Evolutionary conservation across 306 rosid genomes (phyloP).

Genomic region (Heteromeles arbutifolia): DNA sequence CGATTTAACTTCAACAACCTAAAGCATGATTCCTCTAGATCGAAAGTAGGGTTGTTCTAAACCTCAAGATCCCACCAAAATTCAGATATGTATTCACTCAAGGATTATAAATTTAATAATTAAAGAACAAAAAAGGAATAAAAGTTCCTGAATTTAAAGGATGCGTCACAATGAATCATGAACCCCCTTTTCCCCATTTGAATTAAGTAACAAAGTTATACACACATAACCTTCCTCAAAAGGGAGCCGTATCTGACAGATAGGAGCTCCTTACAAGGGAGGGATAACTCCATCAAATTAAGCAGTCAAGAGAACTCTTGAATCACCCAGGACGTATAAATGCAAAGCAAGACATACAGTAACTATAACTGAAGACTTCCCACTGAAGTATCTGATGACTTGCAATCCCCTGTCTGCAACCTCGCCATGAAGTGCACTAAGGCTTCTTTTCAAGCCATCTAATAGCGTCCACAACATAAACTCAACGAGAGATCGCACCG

Average conservation of each 20-base stretch:
- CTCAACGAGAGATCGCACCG: constrained; percentile 60
- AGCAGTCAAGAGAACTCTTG: constrained; percentile 57
- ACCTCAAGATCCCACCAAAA: background rate
- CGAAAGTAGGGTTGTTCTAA: background rate
- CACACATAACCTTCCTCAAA: background rate
- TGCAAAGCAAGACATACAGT: constrained; percentile 78
- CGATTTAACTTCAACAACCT: background rate
- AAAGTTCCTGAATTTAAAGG: background rate
- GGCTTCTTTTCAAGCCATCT: constrained; percentile 54
- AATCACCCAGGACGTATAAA: constrained; percentile 58
- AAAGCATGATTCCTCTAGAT: background rate
- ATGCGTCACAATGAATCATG: background rate
- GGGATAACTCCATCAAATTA: constrained; percentile 27
- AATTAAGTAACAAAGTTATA: background rate
- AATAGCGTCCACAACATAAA: constrained; percentile 51
- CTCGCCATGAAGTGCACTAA: constrained; percentile 48
- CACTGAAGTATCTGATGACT: constrained; percentile 62
- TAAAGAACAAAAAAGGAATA: background rate
- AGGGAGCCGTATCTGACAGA: background rate
- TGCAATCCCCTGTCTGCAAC: constrained; percentile 58
- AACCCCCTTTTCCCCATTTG: background rate
- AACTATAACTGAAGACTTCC: constrained; percentile 69
- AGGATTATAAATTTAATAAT: background rate
- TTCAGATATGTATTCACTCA: background rate
- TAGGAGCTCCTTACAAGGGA: constrained; percentile 1